Evolutionary conservation across 148 eudicot species (phyloP), one percentile per base, ranked within the genome.

Genomic region (Chenopodium quinoa): DNA sequence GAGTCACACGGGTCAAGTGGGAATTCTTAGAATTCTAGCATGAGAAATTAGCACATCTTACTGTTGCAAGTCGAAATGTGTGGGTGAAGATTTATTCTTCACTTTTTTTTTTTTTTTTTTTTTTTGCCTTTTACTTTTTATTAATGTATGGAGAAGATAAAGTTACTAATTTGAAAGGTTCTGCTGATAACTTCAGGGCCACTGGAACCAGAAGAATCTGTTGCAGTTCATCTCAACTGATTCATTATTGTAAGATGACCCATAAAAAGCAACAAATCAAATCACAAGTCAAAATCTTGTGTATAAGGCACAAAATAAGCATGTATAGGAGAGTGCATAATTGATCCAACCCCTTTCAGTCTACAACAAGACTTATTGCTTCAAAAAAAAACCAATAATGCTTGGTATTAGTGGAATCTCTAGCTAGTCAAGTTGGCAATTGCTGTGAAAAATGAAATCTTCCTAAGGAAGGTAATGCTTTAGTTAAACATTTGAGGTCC

Each of bases 401-500:
- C 79, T 60, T 70, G 65, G 75, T 81, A 44, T 84, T 81, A 69
- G 79, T 78, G 87, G 84, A 85, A 80, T 74, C 82, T 48, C 72
- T 77, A 72, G 69, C 70, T 70, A 78, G 87, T 81, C 87, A 81
- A 85, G 74, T 72, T 81, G 68, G 52, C 78, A 81, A 62, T 84
- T 71, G 71, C 78, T 85, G 72, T 32, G n/a, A 75, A 71, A 13
- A 11, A 77, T 48, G 71, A 84, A 48, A 66, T 60, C 25, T 54
- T 74, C 78, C 60, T 48, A 52, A 48, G 71, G 77, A 76, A 63
- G 76, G 62, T 77, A 75, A 74, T 77, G 83, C 83, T 75, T 64
- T 29, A 25, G 19, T 73, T 72, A 32, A 72, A 46, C 40, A 20
- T 48, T 54, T 52, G 16, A 79, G 65, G 48, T 31, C 52, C 78